Evolutionary conservation across 2,329 filamentous ascomycete genomes (phyloP).

Genomic region (Fusarium lyarnte): DNA sequence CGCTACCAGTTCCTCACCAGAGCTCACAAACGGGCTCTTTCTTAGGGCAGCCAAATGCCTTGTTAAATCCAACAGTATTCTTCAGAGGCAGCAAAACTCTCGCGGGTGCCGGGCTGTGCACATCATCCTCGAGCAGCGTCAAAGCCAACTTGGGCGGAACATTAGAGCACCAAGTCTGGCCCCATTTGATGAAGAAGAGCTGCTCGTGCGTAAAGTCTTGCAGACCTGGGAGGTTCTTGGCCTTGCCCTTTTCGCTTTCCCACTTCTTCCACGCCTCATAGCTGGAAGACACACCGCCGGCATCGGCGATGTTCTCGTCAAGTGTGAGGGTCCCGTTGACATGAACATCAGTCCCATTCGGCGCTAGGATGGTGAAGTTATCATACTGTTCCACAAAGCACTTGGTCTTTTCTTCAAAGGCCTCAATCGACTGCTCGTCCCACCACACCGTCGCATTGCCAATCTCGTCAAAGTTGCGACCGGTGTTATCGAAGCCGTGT

Average conservation of each 20-base stretch:
- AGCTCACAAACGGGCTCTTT: slow-evolving; percentile 76
- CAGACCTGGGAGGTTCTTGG: slow-evolving; percentile 67
- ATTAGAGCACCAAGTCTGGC: slow-evolving; percentile 73
- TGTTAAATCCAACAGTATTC: slow-evolving; percentile 74
- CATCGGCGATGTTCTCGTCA: slow-evolving; percentile 77
- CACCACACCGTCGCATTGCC: slow-evolving; percentile 75
- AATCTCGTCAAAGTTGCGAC: slow-evolving; percentile 70
- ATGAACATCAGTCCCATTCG: slow-evolving; percentile 64
- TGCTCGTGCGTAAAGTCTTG: slow-evolving; percentile 72
- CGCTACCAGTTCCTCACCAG: slow-evolving; percentile 58
- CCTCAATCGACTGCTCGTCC: slow-evolving; percentile 66
- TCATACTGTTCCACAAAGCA: slow-evolving; percentile 76
- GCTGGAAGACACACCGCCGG: slow-evolving; percentile 70
- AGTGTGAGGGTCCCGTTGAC: slow-evolving; percentile 72
- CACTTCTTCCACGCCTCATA: slow-evolving; percentile 73
- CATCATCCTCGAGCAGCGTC: slow-evolving; percentile 63
- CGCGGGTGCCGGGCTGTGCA: slow-evolving; percentile 71
- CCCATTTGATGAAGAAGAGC: slow-evolving; percentile 74
- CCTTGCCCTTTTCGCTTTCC: slow-evolving; percentile 58
- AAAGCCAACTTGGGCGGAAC: slow-evolving; percentile 60
- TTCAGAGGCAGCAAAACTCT: slow-evolving; percentile 71
- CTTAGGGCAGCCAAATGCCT: slow-evolving; percentile 72
- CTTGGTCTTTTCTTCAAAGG: slow-evolving; percentile 66
- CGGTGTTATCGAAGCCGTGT: slow-evolving; percentile 75
- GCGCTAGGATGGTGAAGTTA: slow-evolving; percentile 66